These are phyloP conservation scores for Parmelia sp. DNA, from an alignment of 495 filamentous ascomycete species.

Conservation along the genomic window DNA sequence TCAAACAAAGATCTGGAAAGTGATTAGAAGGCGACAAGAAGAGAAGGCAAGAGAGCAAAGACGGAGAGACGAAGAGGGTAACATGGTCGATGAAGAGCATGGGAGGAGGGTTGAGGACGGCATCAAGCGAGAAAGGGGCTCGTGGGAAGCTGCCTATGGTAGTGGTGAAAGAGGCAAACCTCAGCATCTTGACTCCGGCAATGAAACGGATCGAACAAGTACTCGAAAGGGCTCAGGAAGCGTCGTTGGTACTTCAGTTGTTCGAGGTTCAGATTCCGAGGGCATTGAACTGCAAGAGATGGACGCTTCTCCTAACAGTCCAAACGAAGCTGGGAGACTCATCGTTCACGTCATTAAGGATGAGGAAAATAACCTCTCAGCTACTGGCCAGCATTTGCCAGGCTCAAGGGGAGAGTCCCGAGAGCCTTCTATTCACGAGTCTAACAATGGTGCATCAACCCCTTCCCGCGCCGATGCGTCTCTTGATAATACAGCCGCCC, in stretches of 20 bases:
- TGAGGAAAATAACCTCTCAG: slow-evolving; percentile 3
- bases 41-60: slow-evolving; percentile 52
- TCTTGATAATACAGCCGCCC: neutral
- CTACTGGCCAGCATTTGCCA: neutral
- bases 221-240: slow-evolving; percentile 44
- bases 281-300: slow-evolving; percentile 38
- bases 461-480: slow-evolving; percentile 5
- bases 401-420: neutral
- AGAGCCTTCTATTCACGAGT: slow-evolving; percentile 1
- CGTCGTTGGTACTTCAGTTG: slow-evolving; percentile 11
- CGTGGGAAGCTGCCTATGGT: slow-evolving; percentile 79
- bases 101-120: slow-evolving; percentile 62
- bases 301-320: slow-evolving; percentile 6
- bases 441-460: neutral
- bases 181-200: slow-evolving; percentile 44
- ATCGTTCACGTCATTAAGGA: slow-evolving; percentile 17
- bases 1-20: slow-evolving; percentile 79
- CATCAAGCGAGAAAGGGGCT: slow-evolving; percentile 57
- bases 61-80: slow-evolving; percentile 48
- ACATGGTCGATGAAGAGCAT: slow-evolving; percentile 55
- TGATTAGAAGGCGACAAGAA: slow-evolving; percentile 67
- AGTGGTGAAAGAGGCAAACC: slow-evolving; percentile 36
- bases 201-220: slow-evolving; percentile 43
- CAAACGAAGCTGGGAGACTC: slow-evolving; percentile 6
- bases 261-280: slow-evolving; percentile 28